Evolutionary conservation across 306 rosid genomes (phyloP), one percentile per base, ranked within the genome.

Genomic region (Argentina anserina): DNA sequence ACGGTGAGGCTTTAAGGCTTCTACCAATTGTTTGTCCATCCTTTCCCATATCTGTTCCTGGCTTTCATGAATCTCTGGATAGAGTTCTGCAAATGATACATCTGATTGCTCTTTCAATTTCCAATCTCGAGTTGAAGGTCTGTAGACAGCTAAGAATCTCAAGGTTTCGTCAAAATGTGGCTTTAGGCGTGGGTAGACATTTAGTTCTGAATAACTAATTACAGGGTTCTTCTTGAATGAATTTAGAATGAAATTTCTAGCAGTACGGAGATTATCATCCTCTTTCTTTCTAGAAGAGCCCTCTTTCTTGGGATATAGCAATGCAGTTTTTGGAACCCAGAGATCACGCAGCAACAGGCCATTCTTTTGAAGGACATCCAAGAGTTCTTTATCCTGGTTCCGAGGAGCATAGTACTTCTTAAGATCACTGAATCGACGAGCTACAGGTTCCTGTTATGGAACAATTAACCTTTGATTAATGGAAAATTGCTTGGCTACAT

Each of bases 391-490:
- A 15, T 69, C 81, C 5, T 85, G 82, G 78, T 74, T 82, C 55
- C 87, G 96, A 59, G 87, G 88, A 79, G 88, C 97, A 81, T 76
- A 84, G 85, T 94, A 92, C 86, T 86, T 89, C 88, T 85, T 88
- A 75, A 91, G 81, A 75, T 77, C 92, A 76, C 83, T 83, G 76
- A 85, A 91, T 62, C 89, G 85, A 39, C 79, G 90, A 56, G 80
- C 87, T 10, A 88, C 76, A 79, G 85, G 82, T 74, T 88, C 94
- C 99, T 94, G 68, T 73, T 60, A 78, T 62, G 74, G 34, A 25
- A 78, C 45, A 40, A 52, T 18, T 31, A 2, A 50, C n/a, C 56
- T 55, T 47, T 71, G 56, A 86, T 75, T 36, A 75, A 29, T 55
- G 62, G 55, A 26, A 60, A 15, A 18, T 25, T 26, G 23, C 53